These are phyloP conservation scores for Pseudogymnoascus destructans DNA, from an alignment of 2,329 filamentous ascomycete genomes.

Conservation along the genomic window DNA sequence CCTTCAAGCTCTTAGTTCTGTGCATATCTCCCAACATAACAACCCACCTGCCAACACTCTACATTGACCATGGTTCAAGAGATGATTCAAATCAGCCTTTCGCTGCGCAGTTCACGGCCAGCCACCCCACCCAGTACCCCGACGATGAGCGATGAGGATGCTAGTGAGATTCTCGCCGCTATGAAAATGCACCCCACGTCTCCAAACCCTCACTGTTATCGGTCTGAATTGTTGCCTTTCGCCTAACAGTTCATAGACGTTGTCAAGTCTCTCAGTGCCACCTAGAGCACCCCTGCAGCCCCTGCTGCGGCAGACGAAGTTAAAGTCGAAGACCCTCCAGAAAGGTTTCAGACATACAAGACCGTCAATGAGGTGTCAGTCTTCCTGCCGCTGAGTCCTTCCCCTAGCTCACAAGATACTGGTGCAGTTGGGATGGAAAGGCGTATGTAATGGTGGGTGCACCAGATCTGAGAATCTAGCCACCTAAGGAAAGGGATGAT, in stretches of 20 bases:
- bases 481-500: no score
- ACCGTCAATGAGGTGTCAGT: constrained; percentile 16
- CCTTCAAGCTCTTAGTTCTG: constrained; percentile 8
- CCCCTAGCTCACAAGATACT: constrained; percentile 9
- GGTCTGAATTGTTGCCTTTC: no score
- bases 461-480: no score
- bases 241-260: constrained; percentile 11
- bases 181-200: no score
- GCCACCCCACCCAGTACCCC: no score
- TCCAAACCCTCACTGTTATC: no score
- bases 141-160: no score
- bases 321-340: no score
- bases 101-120: no score
- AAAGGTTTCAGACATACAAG: neutral
- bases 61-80: constrained; percentile 12
- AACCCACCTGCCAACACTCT: constrained; percentile 7
- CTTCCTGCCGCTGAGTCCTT: neutral
- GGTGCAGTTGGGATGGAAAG: constrained; percentile 15
- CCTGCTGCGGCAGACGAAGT: constrained; percentile 1
- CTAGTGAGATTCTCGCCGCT: no score
- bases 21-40: constrained; percentile 7
- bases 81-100: no score
- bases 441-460: no score
- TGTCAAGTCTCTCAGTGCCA: constrained; percentile 13
- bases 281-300: constrained; percentile 10